Evolutionary conservation across 352 stramenopile species (phyloP), one percentile per base, ranked within the genome.

Genomic region (Globisporangium mamillatum): DNA sequence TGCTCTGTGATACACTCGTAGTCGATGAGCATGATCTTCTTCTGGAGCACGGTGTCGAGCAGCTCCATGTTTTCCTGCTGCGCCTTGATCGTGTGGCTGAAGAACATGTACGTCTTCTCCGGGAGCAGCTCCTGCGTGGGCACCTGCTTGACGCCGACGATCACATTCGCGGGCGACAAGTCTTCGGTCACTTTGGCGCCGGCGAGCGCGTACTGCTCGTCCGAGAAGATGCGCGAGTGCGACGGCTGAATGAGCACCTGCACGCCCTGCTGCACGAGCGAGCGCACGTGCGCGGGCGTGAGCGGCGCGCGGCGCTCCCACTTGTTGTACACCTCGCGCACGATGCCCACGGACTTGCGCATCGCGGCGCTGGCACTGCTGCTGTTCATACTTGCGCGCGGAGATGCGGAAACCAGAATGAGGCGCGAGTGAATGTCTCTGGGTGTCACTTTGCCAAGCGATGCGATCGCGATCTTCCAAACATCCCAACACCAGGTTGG

Each of bases 11-110:
- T 99, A 68, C 92, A 98, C 73, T 99, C 97, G 74, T 98, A 99
- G 77, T 99, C 97, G 66, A 99, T 93, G 32, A 99, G 82, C 59
- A 92, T 93, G 67, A 98, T 93, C 29, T 93, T 91, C 54, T 95
- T 93, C 48, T 95, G 79, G 6, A 98, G 79, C 64, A 98, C 90
- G 24, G 90, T 81, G 71, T 98, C 89, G 56, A 98, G 83, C 24
- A 99, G 78, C 67, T 80, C 76, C 96, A 99, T 99, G 78, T 98
- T 99, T 73, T 98, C 91, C 3, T 87, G 82, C 78, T 99, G 97
- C 50, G 93, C 97, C 74, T 99, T 99, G 81, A 98, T 98, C 62
- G 93, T 97, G 83, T 99, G 97, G 67, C 87, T 97, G 75, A 99
- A 99, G 80, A 98, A 99, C 68, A 98, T 87, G 75, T 98, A 98